Conservation (phyloP, 1,139 yeast genomes). For the Blastobotrys persicus region DNA sequence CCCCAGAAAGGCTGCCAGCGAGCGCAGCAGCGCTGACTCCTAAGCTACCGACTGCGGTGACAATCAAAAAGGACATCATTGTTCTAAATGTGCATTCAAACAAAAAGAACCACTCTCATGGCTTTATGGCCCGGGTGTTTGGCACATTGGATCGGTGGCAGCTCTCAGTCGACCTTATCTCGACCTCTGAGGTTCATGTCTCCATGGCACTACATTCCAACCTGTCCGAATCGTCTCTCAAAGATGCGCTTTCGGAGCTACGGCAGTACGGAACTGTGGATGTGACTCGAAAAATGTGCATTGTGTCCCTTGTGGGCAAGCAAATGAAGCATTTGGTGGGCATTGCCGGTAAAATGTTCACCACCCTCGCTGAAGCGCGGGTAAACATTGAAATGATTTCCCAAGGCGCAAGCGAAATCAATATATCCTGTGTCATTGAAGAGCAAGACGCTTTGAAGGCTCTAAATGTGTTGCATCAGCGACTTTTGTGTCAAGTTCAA, state of each 20-base stretch:
- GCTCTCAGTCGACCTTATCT: constrained; percentile 89
- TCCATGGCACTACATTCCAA: constrained; percentile 93
- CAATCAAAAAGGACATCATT: constrained; percentile 88
- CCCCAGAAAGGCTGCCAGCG: constrained; percentile 59
- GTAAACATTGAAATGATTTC: constrained; percentile 96
- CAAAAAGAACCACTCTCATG: constrained; percentile 88
- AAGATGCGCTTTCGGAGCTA: constrained; percentile 72
- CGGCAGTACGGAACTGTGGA: constrained; percentile 84
- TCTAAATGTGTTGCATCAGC: constrained; percentile 77
- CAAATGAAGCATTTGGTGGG: constrained; percentile 97
- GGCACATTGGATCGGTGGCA: constrained; percentile 79
- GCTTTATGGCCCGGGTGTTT: constrained; percentile 88
- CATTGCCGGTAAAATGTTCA: constrained; percentile 96
- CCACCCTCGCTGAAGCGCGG: constrained; percentile 85
- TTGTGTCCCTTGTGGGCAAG: constrained; percentile 90
- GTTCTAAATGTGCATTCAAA: constrained; percentile 93
- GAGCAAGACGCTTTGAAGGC: constrained; percentile 83
- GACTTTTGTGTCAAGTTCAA: constrained; percentile 44
- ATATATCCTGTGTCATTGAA: constrained; percentile 90
- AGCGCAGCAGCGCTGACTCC: constrained; percentile 33
- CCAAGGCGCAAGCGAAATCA: constrained; percentile 97
- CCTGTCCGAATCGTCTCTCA: constrained; percentile 53
- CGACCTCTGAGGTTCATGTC: constrained; percentile 96
- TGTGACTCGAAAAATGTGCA: constrained; percentile 81
- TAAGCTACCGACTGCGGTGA: constrained; percentile 94